Evolutionary conservation across 805 yeast genomes (phyloP), one percentile per base, ranked within the genome.

Genomic region (Novakomyces olei): DNA sequence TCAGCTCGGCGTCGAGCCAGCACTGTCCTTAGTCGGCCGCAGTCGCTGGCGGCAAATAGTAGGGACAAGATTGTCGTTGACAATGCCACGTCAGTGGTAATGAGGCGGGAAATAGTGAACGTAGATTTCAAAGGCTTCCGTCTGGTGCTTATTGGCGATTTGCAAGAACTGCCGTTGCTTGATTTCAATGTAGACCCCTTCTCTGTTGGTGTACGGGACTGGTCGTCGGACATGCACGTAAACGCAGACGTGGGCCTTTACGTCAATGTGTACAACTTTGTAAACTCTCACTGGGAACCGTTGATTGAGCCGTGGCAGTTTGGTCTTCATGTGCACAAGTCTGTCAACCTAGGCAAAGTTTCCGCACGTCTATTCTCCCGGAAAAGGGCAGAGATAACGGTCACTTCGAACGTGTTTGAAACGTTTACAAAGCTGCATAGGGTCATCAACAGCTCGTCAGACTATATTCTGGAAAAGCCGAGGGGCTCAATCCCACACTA

Each of bases 221-320:
- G 95, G 95, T 74, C 92, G 0, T 70, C 83, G 1, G 83, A 77
- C 37, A 50, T 83, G 34, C 72, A 70, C 42, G 76, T 79, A 1
- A 70, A 69, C 36, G 60, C 74, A 0, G 64, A 66, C 17, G 50
- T 81, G 23, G 76, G 69, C 38, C 61, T 80, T 1, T 65, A 57
- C 38, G 64, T 76, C 6, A 81, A 79, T 49, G 67, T 79, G 15
- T 83, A 76, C 58, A 81, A 81, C 49, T 83, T 83, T 49, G 67
- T 94, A 0, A 69, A 76, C 39, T 81, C 94, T 3, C 66, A 80
- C 0, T 83, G 98, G 96, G 96, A 88, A 45, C 95, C 98, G 0
- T 56, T 88, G 29, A 50, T 88, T 32, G 98, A 88, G 45, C 73
- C 85, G 0, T 76, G 92, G 77, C 72, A 79, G 5, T 58, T 85